Evolutionary conservation across 2,329 filamentous ascomycete genomes (phyloP).

Genomic region (Penicillium oxalicum): DNA sequence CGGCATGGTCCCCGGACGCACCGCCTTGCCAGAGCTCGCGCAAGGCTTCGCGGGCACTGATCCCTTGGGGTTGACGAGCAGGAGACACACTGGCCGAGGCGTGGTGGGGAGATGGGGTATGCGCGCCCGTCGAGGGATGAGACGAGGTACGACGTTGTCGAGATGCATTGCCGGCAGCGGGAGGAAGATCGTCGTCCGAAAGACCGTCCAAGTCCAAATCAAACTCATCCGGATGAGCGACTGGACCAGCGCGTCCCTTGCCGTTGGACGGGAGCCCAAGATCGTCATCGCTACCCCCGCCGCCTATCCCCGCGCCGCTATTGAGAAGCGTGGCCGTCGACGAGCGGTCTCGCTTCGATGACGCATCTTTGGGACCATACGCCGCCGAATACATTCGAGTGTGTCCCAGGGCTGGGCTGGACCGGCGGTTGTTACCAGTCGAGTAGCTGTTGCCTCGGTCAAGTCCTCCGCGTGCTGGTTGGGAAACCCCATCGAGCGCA

Average conservation of each 20-base stretch:
- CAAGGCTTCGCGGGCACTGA: slow-evolving; percentile 72
- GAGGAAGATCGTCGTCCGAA: slow-evolving; percentile 56
- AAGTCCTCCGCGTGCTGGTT: slow-evolving; percentile 30
- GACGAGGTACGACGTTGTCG: slow-evolving; percentile 35
- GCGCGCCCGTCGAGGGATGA: slow-evolving; percentile 24
- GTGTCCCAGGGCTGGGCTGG: slow-evolving; percentile 45
- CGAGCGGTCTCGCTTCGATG: slow-evolving; percentile 38
- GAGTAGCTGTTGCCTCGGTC: slow-evolving; percentile 46
- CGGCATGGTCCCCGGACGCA: slow-evolving; percentile 73
- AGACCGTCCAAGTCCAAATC: slow-evolving; percentile 37
- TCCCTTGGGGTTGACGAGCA: slow-evolving; percentile 32
- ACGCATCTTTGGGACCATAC: slow-evolving; percentile 41
- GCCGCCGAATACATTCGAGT: slow-evolving; percentile 48
- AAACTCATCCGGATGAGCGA: slow-evolving; percentile 27
- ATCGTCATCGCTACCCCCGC: slow-evolving; percentile 44
- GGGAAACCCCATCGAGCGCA: slow-evolving; percentile 45
- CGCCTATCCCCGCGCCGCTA: slow-evolving; percentile 32
- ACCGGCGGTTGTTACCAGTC: slow-evolving; percentile 51
- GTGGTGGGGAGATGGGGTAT: slow-evolving; percentile 16
- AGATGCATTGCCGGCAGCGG: slow-evolving; percentile 40
- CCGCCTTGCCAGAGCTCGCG: slow-evolving; percentile 70
- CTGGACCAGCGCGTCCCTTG: slow-evolving; percentile 39
- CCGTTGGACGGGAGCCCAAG: slow-evolving; percentile 37
- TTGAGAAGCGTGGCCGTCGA: slow-evolving; percentile 50
- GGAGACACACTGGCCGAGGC: slow-evolving; percentile 24